A percentile compares a stretch with the other conserved stretches of the same genome.
Evolutionary conservation across 768 basidiomycete species (phyloP).

Genomic region (Suillus brevipes): DNA sequence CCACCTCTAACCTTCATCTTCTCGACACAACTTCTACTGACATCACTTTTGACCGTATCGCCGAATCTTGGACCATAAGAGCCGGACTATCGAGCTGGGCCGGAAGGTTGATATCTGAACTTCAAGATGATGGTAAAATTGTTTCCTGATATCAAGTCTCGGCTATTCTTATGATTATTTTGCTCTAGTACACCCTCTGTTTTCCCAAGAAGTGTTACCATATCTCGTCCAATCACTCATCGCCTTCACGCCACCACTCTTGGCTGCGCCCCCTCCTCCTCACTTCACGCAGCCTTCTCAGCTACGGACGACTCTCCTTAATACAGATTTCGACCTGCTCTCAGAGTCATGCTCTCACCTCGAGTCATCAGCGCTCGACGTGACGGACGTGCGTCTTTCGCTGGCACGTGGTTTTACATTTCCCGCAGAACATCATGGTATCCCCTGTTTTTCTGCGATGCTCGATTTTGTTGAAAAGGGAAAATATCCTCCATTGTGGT

Average conservation of each 20-base stretch:
- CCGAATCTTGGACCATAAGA: slow-evolving; percentile 68
- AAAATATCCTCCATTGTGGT: slow-evolving; percentile 68
- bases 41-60: slow-evolving; percentile 27
- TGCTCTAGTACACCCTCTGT: slow-evolving; percentile 51
- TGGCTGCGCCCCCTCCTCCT: slow-evolving; percentile 36
- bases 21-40: slow-evolving; percentile 19
- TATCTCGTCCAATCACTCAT: slow-evolving; percentile 58
- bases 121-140: slow-evolving; percentile 63
- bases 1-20: slow-evolving; percentile 22
- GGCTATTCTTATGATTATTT: neutral
- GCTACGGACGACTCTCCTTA: slow-evolving; percentile 48
- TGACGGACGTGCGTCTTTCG: slow-evolving; percentile 71
- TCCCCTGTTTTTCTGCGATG: slow-evolving; percentile 61
- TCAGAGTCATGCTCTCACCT: slow-evolving; percentile 75
- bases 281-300: slow-evolving; percentile 41
- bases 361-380: slow-evolving; percentile 76
- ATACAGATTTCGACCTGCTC: slow-evolving; percentile 69
- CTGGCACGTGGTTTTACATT: slow-evolving; percentile 66
- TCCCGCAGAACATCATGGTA: slow-evolving; percentile 54
- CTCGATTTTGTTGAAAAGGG: slow-evolving; percentile 76
- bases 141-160: neutral
- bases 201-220: slow-evolving; percentile 64
- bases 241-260: slow-evolving; percentile 59
- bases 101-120: slow-evolving; percentile 73
- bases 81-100: slow-evolving; percentile 70